phyloP scores from a whole-genome alignment of 495 filamentous ascomycete genomes.

The Penicillium ochrochloron region DNA sequence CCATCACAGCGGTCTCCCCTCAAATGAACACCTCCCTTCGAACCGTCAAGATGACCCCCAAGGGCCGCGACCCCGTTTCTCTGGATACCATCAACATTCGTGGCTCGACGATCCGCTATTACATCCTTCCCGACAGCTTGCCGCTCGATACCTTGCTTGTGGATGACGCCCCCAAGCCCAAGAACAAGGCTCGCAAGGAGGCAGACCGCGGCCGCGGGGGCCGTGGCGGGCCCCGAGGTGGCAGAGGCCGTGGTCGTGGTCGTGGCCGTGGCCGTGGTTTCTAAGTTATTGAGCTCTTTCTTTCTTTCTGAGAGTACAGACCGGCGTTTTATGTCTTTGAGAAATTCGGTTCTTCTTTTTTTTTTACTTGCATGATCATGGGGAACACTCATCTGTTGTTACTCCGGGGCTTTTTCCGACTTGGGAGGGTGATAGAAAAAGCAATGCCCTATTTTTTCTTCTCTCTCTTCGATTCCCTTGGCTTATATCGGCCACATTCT shows the following conservation, averaged over 20 bases:
- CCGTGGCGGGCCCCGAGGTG: conserved; percentile 59
- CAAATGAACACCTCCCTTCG: conserved; percentile 96
- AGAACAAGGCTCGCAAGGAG: conserved; percentile 99
- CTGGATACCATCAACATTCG: conserved; percentile 97
- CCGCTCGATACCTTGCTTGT: conserved; percentile 93
- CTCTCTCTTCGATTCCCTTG: conserved; percentile 12
- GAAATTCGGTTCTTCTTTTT: conserved; percentile 25
- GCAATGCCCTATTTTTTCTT: conserved; percentile 4
- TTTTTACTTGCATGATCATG: conserved; percentile 33
- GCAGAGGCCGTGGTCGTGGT: conserved; percentile 62
- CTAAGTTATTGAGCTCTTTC: conserved; percentile 35
- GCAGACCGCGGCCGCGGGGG: conserved; percentile 69
- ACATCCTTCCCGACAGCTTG: conserved; percentile 91
- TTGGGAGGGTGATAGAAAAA: conserved; percentile 26
- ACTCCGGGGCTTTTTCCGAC: conserved; percentile 27
- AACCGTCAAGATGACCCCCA: conserved; percentile 91
- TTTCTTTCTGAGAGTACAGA: conserved; percentile 29
- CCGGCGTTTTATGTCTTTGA: conserved; percentile 37
- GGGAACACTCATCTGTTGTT: conserved; percentile 28
- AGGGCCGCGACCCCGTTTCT: conserved; percentile 80
- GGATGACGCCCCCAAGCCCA: conserved; percentile 95
- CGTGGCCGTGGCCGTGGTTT: conserved; percentile 67
- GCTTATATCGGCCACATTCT: neutral
- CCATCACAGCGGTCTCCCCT: conserved; percentile 90
- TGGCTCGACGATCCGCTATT: conserved; percentile 90